Evolutionary conservation across 2,329 filamentous ascomycete species (phyloP).

Genomic region (Pestalotiopsis sp.): DNA sequence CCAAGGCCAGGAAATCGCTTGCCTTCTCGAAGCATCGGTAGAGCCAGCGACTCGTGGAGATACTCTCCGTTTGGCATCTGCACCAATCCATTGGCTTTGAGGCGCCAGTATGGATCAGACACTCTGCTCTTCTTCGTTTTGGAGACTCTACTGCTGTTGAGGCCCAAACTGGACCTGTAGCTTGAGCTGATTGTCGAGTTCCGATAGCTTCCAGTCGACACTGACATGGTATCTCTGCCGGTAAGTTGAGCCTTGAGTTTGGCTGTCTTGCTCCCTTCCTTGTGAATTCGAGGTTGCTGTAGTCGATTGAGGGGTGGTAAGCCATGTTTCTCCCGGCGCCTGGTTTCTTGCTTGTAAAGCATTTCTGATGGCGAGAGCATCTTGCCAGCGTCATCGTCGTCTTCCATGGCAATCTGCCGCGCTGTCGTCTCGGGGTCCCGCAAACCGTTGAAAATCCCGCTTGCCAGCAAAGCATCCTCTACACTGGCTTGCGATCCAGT

Average conservation of each 20-base stretch:
- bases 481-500: slow-evolving; percentile 19
- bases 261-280: slow-evolving; percentile 31
- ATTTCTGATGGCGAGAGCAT: slow-evolving; percentile 19
- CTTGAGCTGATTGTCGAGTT: slow-evolving; percentile 34
- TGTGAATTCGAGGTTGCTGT: slow-evolving; percentile 23
- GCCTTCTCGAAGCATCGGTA: slow-evolving; percentile 42
- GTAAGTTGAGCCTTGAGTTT: slow-evolving; percentile 26
- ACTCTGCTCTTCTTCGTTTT: slow-evolving; percentile 27
- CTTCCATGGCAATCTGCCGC: slow-evolving; percentile 21
- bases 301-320: slow-evolving; percentile 25
- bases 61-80: slow-evolving; percentile 55
- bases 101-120: slow-evolving; percentile 36
- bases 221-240: slow-evolving; percentile 27
- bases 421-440: slow-evolving; percentile 26
- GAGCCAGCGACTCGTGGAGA: slow-evolving; percentile 50
- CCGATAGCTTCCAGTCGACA: slow-evolving; percentile 30
- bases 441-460: slow-evolving; percentile 27
- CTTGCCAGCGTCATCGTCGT: slow-evolving; percentile 13
- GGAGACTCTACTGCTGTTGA: slow-evolving; percentile 31
- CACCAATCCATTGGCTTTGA: slow-evolving; percentile 40
- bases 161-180: slow-evolving; percentile 31
- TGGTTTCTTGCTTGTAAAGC: slow-evolving; percentile 27
- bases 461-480: slow-evolving; percentile 29
- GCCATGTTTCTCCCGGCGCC: slow-evolving; percentile 27
- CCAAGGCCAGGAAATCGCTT: slow-evolving; percentile 39